Evolutionary conservation across 73 alveolate species (phyloP), one percentile per base, ranked within the genome.

Genomic region (Paramecium pentaurelia): DNA sequence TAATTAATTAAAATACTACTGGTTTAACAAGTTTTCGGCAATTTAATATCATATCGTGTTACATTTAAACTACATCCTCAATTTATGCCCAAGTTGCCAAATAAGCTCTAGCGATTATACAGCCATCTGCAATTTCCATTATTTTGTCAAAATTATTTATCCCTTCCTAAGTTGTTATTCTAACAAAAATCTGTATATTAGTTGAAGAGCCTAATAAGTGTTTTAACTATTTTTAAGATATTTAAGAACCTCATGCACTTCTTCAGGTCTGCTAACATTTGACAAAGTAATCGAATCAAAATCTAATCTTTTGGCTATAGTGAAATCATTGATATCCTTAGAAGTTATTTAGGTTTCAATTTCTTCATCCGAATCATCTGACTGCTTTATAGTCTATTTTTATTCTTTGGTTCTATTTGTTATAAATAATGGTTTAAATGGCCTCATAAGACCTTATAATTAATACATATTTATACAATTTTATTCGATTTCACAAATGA

Each of bases 341-440:
- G 92, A 32, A 28, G 85, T 89, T 5, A 89, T 89, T 6, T 71
- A 59, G 5, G 75, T 71, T 89, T 89, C 94, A 12, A 60, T 45
- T 20, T 64, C 84, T 71, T 89, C 94, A 89, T 89, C 91, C 25
- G 86, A 89, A 40, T 89, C 84, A 22, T 64, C 94, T 20, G 80
- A 58, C 8, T 54, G 42, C 32, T 73, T 60, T 20, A 28, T 10
- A 11, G 42, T 42, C 58, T 42, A 22, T 40, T 89, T 64, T 71
- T 89, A 64, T 34, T 36, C 42, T 16, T 49, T 47, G 8, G 34
- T 12, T 11, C 47, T 25, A 40, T 36, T 80, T 45, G 58, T 20
- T 20, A 40, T 27, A 80, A 80, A 80, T 80, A 80, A 25, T 45
- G 91, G 77, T 25, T 49, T 80, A 45, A 42, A 47, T 18, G 91